Conservation (phyloP, 2,329 filamentous ascomycete species). For the Ascochyta koolunga region DNA sequence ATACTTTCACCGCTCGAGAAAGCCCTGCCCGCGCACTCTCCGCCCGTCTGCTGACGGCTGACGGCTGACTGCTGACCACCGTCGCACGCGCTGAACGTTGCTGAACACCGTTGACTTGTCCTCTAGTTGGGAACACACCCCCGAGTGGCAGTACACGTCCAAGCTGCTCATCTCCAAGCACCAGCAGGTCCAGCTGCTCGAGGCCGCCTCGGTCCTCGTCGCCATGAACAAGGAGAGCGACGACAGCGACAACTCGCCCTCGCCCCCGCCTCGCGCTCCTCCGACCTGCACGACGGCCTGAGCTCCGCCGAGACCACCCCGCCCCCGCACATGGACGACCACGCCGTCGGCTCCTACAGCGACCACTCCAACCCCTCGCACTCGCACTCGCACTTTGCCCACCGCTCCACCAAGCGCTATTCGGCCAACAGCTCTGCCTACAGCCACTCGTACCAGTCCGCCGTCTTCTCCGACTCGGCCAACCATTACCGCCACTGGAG, state of each 20-base stretch:
- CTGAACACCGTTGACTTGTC: conserved; percentile 41
- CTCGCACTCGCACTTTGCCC: conserved; percentile 42
- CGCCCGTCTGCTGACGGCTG: too few species aligned
- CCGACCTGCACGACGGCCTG: conserved; percentile 73
- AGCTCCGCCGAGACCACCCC: conserved; percentile 94
- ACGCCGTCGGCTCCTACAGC: conserved; percentile 57
- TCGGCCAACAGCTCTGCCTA: conserved; percentile 57
- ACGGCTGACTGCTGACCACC: too few species aligned
- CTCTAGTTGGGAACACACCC: conserved; percentile 97
- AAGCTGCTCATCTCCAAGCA: conserved; percentile 99
- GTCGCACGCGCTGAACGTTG: conserved; percentile 17
- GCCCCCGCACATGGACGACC: conserved; percentile 75
- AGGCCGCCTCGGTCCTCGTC: conserved; percentile 94
- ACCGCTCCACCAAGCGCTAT: conserved; percentile 51
- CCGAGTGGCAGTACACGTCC: conserved; percentile 95
- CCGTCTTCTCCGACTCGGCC: conserved; percentile 62
- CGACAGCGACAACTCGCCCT: conserved; percentile 80
- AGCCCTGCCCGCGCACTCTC: conserved; percentile 33
- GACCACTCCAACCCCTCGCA: conserved; percentile 22
- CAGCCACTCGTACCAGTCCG: conserved; percentile 84
- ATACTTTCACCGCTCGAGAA: conserved; percentile 50
- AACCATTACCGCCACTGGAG: conserved; percentile 74
- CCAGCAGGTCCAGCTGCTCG: conserved; percentile 96
- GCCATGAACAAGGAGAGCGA: conserved; percentile 77
- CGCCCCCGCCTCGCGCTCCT: conserved; percentile 81